These are phyloP conservation scores for Triticum dicoccoides DNA, from an alignment of 176 grass and related monocot genomes.

Conservation along the genomic window DNA sequence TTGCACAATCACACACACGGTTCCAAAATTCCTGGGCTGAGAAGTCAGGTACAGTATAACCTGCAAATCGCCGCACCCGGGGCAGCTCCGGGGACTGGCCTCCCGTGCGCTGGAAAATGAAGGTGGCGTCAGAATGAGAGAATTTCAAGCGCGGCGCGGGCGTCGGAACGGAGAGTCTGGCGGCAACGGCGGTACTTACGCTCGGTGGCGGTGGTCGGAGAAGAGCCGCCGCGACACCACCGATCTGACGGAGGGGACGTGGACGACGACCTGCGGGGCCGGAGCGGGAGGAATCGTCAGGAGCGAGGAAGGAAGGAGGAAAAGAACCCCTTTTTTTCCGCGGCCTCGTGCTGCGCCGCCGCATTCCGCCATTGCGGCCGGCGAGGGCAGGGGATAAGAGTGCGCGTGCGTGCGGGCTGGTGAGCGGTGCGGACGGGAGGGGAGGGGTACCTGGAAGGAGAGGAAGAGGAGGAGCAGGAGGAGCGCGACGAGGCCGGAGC, in stretches of 20 bases:
- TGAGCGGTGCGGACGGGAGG: background rate
- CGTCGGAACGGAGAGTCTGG: background rate
- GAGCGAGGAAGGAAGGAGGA: background rate
- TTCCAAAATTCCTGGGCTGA: background rate
- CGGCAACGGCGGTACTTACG: conserved; percentile 33
- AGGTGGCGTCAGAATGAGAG: too few species aligned
- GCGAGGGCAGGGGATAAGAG: background rate
- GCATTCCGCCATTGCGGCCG: background rate
- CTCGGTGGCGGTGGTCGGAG: conserved; percentile 31
- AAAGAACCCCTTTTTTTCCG: background rate
- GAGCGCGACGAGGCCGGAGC: conserved; percentile 2
- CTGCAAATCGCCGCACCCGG: conserved; percentile 30
- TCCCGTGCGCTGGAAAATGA: background rate
- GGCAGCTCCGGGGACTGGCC: conserved; percentile 8
- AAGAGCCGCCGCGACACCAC: conserved; percentile 48
- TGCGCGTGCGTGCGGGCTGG: background rate
- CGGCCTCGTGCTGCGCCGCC: background rate
- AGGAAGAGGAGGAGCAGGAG: conserved; percentile 38
- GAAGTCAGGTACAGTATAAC: background rate
- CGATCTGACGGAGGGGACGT: conserved; percentile 53
- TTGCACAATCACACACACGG: background rate
- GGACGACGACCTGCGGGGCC: conserved; percentile 40
- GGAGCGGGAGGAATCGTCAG: conserved; percentile 6
- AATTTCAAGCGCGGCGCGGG: background rate
- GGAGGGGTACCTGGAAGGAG: conserved; percentile 35